Evolutionary conservation across 768 basidiomycete genomes (phyloP).

Genomic region (Leccinellum albellum): DNA sequence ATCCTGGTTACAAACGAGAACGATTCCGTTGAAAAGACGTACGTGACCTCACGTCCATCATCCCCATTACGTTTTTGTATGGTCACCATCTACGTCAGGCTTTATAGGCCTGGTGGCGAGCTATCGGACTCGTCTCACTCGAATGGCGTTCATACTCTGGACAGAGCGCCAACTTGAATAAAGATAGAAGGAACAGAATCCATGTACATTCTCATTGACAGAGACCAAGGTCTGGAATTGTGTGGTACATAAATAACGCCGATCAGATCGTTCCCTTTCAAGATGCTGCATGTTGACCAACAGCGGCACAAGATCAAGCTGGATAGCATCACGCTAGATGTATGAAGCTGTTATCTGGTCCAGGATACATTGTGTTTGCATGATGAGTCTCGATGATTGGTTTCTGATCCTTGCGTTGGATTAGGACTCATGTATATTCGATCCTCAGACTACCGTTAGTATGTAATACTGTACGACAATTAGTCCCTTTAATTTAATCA

Average conservation of each 20-base stretch:
- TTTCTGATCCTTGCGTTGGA: neutral
- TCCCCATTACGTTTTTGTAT: constrained; percentile 40
- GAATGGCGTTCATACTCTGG: neutral
- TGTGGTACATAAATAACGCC: neutral
- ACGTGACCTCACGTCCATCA: constrained; percentile 27
- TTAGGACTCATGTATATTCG: neutral
- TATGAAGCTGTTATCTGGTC: neutral
- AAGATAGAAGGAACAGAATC: neutral
- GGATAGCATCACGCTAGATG: neutral
- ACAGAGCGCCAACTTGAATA: neutral
- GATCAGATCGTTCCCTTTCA: neutral
- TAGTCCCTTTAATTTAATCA: neutral
- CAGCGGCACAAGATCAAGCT: neutral
- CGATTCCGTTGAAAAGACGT: neutral
- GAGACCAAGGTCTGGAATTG: neutral
- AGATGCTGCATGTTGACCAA: neutral
- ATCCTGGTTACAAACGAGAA: neutral
- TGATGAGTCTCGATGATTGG: neutral
- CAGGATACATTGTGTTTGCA: neutral
- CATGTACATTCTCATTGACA: constrained; percentile 1
- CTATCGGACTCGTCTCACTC: neutral
- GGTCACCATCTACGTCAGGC: constrained; percentile 37
- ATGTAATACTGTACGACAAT: neutral
- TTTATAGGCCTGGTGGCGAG: constrained; percentile 1
- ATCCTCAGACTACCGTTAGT: neutral